Evolutionary conservation across 2,329 filamentous ascomycete genomes (phyloP).

Genomic region (Ophiostoma pallidulum): DNA sequence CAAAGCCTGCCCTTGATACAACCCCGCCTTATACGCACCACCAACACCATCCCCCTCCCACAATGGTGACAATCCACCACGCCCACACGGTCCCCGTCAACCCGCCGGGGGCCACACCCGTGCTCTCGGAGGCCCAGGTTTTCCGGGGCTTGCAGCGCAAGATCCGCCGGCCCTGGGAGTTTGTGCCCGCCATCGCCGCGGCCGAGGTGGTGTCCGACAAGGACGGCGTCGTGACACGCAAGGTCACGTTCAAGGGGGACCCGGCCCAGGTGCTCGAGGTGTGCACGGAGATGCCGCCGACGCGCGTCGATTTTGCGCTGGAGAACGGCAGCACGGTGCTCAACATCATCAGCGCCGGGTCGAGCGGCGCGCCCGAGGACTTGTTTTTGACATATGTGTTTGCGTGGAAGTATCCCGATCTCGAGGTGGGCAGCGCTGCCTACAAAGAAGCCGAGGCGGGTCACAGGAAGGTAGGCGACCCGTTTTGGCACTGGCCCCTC

Average conservation of each 20-base stretch:
- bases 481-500: too few relatives aligned
- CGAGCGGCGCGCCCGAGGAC: slow-evolving; percentile 18
- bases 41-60: neutral
- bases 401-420: slow-evolving; percentile 21
- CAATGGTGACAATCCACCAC: slow-evolving; percentile 24
- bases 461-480: slow-evolving; percentile 17
- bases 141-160: slow-evolving; percentile 28
- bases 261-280: slow-evolving; percentile 20
- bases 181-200: slow-evolving; percentile 25
- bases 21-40: neutral
- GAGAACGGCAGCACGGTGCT: slow-evolving; percentile 24
- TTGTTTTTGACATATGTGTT: slow-evolving; percentile 27
- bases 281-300: slow-evolving; percentile 23
- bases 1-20: too few relatives aligned
- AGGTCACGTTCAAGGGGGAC: slow-evolving; percentile 13
- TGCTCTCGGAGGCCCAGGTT: slow-evolving; percentile 22
- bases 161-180: slow-evolving; percentile 24
- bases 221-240: slow-evolving; percentile 13
- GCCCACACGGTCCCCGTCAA: slow-evolving; percentile 27
- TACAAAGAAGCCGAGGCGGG: slow-evolving; percentile 15
- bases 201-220: slow-evolving; percentile 23
- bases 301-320: slow-evolving; percentile 23
- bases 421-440: slow-evolving; percentile 18
- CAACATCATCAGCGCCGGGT: slow-evolving; percentile 23
- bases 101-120: slow-evolving; percentile 20